Percentiles rank a stretch among this genome's conserved stretches.
phyloP scores from a whole-genome alignment of 345 rosid genomes.

The Eucalyptus virginea region DNA sequence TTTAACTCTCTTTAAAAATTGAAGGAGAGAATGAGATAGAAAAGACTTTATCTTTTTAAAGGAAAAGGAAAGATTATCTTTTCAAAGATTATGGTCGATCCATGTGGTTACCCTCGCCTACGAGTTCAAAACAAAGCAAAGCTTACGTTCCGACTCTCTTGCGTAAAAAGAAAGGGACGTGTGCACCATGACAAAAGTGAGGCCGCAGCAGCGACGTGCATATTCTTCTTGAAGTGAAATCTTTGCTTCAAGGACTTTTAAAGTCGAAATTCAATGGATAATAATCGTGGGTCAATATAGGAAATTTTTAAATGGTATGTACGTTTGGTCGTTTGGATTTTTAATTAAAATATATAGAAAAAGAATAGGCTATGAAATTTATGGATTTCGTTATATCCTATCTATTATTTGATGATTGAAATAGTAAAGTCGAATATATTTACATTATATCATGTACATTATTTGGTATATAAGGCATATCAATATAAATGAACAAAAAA shows the following conservation, averaged over 20 bases:
- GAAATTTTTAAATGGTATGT: rapidly evolving
- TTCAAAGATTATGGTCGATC: background rate
- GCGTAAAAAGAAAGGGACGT: background rate
- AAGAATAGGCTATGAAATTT: rapidly evolving
- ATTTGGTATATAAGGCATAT: rapidly evolving
- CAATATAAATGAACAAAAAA: rapidly evolving
- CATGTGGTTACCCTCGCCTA: background rate
- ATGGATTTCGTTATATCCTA: rapidly evolving
- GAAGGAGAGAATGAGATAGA: background rate
- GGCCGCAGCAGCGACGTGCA: background rate
- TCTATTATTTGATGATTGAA: too few relatives aligned
- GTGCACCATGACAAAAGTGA: background rate
- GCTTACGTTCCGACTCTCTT: background rate
- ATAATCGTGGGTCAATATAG: too few relatives aligned
- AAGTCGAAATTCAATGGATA: background rate
- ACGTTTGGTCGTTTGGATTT: rapidly evolving
- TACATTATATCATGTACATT: rapidly evolving
- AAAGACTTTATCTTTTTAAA: too few relatives aligned
- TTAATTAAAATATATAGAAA: too few relatives aligned
- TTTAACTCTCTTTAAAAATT: background rate
- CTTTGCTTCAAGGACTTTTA: background rate
- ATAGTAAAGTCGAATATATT: too few relatives aligned
- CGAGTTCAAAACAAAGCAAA: background rate
- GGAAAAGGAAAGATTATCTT: too few relatives aligned
- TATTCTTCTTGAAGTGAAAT: background rate